Conservation (phyloP, 805 yeast species). For the Candida ipomoeae region DNA sequence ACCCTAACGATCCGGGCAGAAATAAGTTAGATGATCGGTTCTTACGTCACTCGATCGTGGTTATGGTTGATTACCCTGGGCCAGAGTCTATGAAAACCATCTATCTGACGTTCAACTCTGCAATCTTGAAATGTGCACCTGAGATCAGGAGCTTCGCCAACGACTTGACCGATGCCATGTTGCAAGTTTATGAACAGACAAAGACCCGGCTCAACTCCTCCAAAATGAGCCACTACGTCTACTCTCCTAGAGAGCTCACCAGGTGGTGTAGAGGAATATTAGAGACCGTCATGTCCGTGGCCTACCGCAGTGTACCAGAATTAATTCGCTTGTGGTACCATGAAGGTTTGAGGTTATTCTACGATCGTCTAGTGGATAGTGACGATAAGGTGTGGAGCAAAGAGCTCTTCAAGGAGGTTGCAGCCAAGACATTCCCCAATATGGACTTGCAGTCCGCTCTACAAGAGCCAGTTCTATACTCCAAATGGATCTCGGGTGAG, state of each 20-base stretch:
- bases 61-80: conserved; percentile 81
- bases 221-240: conserved; percentile 58
- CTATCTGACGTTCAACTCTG: conserved; percentile 53
- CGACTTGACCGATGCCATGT: conserved; percentile 59
- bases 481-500: conserved; percentile 67
- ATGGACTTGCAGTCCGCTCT: conserved; percentile 34
- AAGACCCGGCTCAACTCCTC: conserved; percentile 34
- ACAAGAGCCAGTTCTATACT: conserved; percentile 55
- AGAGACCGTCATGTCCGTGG: conserved; percentile 41
- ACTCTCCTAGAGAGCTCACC: conserved; percentile 88
- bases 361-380: conserved; percentile 57
- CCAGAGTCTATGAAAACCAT: conserved; percentile 58
- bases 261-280: conserved; percentile 80
- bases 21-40: conserved; percentile 54
- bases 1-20: conserved; percentile 79
- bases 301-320: conserved; percentile 29
- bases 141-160: conserved; percentile 50
- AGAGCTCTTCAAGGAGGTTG: conserved; percentile 27
- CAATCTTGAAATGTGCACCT: conserved; percentile 60
- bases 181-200: conserved; percentile 52
- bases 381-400: conserved; percentile 51
- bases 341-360: conserved; percentile 74
- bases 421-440: conserved; percentile 44
- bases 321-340: conserved; percentile 71
- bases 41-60: conserved; percentile 57